phyloP scores from a whole-genome alignment of 345 rosid species.

The Orychophragmus violaceus region DNA sequence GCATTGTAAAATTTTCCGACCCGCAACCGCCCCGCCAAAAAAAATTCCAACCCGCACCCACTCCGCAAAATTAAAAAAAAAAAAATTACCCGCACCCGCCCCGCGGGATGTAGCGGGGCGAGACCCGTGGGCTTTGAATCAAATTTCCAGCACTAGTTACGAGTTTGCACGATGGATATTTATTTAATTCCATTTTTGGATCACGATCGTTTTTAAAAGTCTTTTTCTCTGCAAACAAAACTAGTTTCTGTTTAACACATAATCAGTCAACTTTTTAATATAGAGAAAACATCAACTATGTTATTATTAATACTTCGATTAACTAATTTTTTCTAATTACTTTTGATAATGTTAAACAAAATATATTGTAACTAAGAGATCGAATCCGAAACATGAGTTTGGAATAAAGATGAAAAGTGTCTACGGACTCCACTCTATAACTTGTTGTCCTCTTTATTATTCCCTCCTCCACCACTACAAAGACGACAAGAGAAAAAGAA shows the following conservation, averaged over 20 bases:
- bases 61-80: too few relatives aligned
- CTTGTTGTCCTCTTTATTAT: constrained; percentile 6
- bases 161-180: constrained; percentile 9
- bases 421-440: neutral
- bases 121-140: too few relatives aligned
- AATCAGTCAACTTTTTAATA: neutral
- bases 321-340: too few relatives aligned
- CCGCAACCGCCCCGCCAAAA: too few relatives aligned
- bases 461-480: constrained; percentile 4
- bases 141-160: too few relatives aligned
- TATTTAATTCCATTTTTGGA: neutral
- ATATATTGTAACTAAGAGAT: neutral
- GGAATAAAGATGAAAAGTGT: neutral
- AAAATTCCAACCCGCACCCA: too few relatives aligned
- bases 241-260: neutral
- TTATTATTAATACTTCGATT: neutral
- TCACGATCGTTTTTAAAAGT: neutral
- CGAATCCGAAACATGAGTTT: neutral
- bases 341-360: neutral
- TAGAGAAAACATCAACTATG: neutral
- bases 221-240: neutral
- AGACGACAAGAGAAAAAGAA: constrained; percentile 11
- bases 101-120: too few relatives aligned
- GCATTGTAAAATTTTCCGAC: too few relatives aligned
- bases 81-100: too few relatives aligned